phyloP scores from a whole-genome alignment of 768 basidiomycete genomes.

The Dioszegia crocea region DNA sequence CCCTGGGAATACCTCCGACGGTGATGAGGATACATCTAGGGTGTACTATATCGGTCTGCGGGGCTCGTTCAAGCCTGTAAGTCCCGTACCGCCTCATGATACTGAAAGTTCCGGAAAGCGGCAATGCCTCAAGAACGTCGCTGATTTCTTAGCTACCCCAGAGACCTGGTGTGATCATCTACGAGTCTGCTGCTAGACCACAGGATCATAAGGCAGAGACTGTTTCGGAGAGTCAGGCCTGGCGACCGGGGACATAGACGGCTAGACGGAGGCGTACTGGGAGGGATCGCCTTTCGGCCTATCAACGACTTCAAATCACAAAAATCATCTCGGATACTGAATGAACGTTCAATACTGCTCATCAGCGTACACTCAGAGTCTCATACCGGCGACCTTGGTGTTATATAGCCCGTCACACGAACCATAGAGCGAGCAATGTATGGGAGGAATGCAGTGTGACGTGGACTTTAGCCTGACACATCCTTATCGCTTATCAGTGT shows the following conservation, averaged over 20 bases:
- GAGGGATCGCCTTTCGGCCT: neutral
- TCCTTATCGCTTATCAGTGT: neutral
- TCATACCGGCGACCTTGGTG: too few relatives aligned
- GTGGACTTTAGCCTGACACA: neutral
- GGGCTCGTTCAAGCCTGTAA: conserved; percentile 55
- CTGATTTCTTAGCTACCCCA: conserved; percentile 60
- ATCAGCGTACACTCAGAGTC: too few relatives aligned
- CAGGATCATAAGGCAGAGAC: conserved; percentile 61
- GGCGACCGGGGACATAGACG: conserved; percentile 5
- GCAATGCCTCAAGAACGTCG: neutral
- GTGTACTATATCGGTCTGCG: conserved; percentile 83
- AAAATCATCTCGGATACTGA: too few relatives aligned
- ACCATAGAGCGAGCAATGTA: neutral
- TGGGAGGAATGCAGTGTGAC: neutral
- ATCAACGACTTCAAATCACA: too few relatives aligned
- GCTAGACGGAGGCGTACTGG: neutral
- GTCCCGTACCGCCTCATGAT: conserved; percentile 1
- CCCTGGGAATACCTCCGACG: conserved; percentile 58
- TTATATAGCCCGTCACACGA: too few relatives aligned
- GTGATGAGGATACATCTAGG: conserved; percentile 62
- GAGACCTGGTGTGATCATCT: conserved; percentile 76
- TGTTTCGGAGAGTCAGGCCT: conserved; percentile 6
- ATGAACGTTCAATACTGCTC: too few relatives aligned
- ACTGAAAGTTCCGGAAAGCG: neutral
- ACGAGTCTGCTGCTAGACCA: conserved; percentile 79